Percentiles rank a stretch among this genome's conserved stretches.
These are phyloP conservation scores for Closterium sp. DNA, from an alignment of 139 green algal genomes.

Conservation along the genomic window DNA sequence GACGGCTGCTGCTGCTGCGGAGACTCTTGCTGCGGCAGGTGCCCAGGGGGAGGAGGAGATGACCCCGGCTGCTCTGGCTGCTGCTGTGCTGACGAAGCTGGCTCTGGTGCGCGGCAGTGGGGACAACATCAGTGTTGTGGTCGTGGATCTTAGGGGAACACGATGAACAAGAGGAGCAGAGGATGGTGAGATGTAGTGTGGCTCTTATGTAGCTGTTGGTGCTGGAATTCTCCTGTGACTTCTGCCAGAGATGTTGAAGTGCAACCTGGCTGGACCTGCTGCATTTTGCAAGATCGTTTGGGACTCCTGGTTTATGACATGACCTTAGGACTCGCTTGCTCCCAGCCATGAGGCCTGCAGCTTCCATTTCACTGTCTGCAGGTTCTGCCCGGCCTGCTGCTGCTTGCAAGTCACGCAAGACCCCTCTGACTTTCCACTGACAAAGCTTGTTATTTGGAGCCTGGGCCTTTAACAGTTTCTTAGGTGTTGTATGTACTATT, in stretches of 20 bases:
- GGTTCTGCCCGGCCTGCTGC: neutral
- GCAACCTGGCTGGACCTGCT: neutral
- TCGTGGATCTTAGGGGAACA: constrained; percentile 26
- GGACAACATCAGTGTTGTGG: constrained; percentile 43
- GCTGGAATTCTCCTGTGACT: neutral
- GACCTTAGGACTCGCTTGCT: neutral
- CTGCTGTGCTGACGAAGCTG: constrained; percentile 29
- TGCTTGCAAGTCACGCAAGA: neutral
- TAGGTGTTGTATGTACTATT: too few species aligned
- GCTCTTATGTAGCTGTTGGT: neutral
- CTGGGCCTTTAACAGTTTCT: too few species aligned
- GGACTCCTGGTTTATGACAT: neutral
- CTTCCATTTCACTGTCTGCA: neutral
- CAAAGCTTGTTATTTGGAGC: neutral
- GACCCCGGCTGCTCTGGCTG: constrained; percentile 16
- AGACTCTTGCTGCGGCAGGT: neutral
- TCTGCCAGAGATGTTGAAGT: neutral
- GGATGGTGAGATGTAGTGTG: neutral
- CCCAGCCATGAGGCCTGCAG: neutral
- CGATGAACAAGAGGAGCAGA: neutral
- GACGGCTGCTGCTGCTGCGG: neutral
- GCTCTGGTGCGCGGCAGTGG: constrained; percentile 17
- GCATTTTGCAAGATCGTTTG: neutral
- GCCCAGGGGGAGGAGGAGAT: neutral
- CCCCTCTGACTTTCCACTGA: neutral